These are phyloP conservation scores for Apostasia shenzhenica DNA, from an alignment of 106 monocot species.

Conservation along the genomic window DNA sequence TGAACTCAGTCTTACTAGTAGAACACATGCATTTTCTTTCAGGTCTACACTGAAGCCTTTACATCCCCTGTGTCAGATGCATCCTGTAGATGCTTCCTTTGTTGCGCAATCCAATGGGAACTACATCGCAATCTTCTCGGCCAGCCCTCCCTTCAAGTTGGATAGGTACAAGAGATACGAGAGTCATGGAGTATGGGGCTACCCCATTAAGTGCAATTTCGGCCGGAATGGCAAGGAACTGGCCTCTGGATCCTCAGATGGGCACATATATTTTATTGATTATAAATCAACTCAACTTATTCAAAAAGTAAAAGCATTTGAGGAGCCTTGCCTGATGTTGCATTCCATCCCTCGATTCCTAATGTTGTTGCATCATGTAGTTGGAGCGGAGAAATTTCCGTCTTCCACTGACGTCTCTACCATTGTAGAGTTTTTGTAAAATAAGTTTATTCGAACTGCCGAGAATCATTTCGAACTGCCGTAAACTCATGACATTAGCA, in stretches of 20 bases:
- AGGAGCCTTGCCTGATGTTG: constrained; percentile 77
- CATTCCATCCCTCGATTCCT: constrained; percentile 55
- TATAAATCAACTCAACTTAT: constrained; percentile 44
- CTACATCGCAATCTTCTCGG: constrained; percentile 83
- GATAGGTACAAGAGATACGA: constrained; percentile 74
- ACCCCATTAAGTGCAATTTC: constrained; percentile 82
- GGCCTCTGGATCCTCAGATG: constrained; percentile 78
- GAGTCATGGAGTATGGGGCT: constrained; percentile 75
- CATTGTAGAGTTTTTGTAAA: background rate
- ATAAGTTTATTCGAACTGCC: no score
- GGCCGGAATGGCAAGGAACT: constrained; percentile 59
- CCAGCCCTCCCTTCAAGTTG: constrained; percentile 68
- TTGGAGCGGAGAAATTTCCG: constrained; percentile 66
- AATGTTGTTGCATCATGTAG: constrained; percentile 71
- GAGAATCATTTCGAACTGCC: no score
- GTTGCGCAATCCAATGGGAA: constrained; percentile 90
- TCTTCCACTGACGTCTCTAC: constrained; percentile 24
- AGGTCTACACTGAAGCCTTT: constrained; percentile 85
- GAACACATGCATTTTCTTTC: background rate
- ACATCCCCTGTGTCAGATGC: constrained; percentile 83
- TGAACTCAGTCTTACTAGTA: background rate
- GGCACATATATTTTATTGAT: constrained; percentile 65
- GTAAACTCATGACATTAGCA: no score
- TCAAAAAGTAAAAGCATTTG: constrained; percentile 55
- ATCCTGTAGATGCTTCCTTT: constrained; percentile 63